Percentiles rank a stretch among this genome's conserved stretches.
These are phyloP conservation scores for Colletotrichum cuscutae DNA, from an alignment of 2,329 filamentous ascomycete genomes.

Conservation along the genomic window DNA sequence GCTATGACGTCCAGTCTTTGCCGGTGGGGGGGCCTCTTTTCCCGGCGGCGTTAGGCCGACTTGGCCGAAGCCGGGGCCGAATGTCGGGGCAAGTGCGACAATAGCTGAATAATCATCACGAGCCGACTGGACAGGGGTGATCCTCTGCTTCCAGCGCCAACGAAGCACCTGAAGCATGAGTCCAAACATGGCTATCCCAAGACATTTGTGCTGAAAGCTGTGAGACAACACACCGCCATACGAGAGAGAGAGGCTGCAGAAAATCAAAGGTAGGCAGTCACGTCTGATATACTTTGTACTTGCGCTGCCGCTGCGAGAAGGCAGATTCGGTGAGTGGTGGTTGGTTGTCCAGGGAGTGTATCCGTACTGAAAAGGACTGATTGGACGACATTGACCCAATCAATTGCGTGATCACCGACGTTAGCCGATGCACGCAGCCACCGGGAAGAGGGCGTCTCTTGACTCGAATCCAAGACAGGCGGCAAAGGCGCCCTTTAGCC, in stretches of 20 bases:
- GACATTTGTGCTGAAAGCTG: neutral
- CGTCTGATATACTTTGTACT: neutral
- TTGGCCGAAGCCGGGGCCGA: conserved; percentile 34
- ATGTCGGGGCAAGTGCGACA: conserved; percentile 20
- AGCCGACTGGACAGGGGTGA: conserved; percentile 14
- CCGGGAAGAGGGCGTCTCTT: neutral
- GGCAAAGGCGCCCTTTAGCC: conserved; percentile 6
- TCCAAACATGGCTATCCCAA: conserved; percentile 6
- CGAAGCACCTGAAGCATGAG: conserved; percentile 18
- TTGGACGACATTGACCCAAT: conserved; percentile 30
- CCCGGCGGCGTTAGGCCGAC: conserved; percentile 30
- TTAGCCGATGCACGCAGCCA: conserved; percentile 27
- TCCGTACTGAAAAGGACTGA: neutral
- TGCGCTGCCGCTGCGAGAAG: neutral
- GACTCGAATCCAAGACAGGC: neutral
- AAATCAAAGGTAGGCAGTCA: neutral
- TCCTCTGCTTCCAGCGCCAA: conserved; percentile 11
- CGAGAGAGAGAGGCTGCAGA: neutral
- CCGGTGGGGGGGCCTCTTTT: conserved; percentile 15
- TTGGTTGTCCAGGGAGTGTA: neutral
- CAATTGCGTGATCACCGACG: conserved; percentile 30
- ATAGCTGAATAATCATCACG: conserved; percentile 26
- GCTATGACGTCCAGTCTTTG: conserved; percentile 15
- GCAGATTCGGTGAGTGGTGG: conserved; percentile 4
- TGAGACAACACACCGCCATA: neutral